These are phyloP conservation scores for Wickerhamiella qilinensis DNA, from an alignment of 805 yeast genomes.

Conservation along the genomic window DNA sequence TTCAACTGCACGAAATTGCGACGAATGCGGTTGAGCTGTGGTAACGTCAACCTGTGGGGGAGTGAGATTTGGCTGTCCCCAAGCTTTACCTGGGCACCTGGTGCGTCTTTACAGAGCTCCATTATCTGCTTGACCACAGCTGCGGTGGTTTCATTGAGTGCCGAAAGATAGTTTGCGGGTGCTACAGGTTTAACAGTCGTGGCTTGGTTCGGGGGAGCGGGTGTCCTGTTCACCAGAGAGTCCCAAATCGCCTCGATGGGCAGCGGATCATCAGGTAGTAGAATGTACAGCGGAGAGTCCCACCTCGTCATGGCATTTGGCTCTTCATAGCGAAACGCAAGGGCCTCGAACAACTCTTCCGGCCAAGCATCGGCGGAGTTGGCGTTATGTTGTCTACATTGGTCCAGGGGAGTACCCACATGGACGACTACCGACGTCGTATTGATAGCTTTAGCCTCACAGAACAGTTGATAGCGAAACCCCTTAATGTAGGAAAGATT, in stretches of 20 bases:
- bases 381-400: conserved; percentile 48
- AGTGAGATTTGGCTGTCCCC: conserved; percentile 35
- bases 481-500: conserved; percentile 86
- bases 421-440: conserved; percentile 78
- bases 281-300: conserved; percentile 82
- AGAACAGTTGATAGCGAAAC: conserved; percentile 79
- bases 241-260: conserved; percentile 49
- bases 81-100: conserved; percentile 21
- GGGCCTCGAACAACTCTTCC: conserved; percentile 41
- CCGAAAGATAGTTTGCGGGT: conserved; percentile 58
- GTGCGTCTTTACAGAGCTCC: conserved; percentile 40
- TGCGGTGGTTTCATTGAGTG: conserved; percentile 57
- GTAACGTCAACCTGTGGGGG: conserved; percentile 51
- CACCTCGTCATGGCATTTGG: conserved; percentile 75
- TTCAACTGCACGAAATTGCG: conserved; percentile 72
- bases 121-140: conserved; percentile 44
- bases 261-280: conserved; percentile 34
- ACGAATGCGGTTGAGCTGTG: conserved; percentile 70
- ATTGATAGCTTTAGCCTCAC: conserved; percentile 74
- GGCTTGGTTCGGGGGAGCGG: conserved; percentile 66
- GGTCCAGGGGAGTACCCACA: conserved; percentile 49
- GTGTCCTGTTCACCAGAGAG: conserved; percentile 32
- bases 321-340: conserved; percentile 81
- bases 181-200: conserved; percentile 70
- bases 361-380: conserved; percentile 36